Conservation (phyloP, 2,329 filamentous ascomycete species). For the Coniochaeta hoffmannii region DNA sequence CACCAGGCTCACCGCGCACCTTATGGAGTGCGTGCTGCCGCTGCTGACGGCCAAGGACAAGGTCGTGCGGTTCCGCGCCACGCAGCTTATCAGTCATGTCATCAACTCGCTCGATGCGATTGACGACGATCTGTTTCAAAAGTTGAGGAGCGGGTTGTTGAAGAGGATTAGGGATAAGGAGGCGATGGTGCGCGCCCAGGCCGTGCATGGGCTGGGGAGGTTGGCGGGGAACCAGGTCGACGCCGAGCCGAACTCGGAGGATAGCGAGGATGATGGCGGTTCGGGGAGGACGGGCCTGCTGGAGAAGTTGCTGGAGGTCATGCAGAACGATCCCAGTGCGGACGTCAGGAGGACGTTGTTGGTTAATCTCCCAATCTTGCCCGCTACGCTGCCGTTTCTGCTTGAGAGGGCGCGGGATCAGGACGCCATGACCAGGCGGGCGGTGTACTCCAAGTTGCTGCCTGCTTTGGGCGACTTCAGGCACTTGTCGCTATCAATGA, state of each 20-base stretch:
- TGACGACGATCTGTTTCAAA: slow-evolving; percentile 84
- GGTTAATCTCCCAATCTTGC: slow-evolving; percentile 81
- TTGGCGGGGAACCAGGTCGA: slow-evolving; percentile 73
- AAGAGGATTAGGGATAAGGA: slow-evolving; percentile 92
- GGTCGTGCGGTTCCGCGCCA: slow-evolving; percentile 79
- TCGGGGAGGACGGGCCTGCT: slow-evolving; percentile 61
- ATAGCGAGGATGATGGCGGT: slow-evolving; percentile 59
- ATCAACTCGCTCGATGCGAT: slow-evolving; percentile 89
- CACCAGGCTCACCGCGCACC: slow-evolving; percentile 65
- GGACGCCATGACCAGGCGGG: slow-evolving; percentile 74
- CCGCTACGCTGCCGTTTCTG: slow-evolving; percentile 75
- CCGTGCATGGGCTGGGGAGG: slow-evolving; percentile 80
- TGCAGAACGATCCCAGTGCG: slow-evolving; percentile 90
- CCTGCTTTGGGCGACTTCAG: slow-evolving; percentile 90
- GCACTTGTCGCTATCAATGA: slow-evolving; percentile 84
- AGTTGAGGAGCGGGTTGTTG: slow-evolving; percentile 69
- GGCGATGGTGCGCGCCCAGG: slow-evolving; percentile 83
- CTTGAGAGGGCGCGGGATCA: slow-evolving; percentile 86
- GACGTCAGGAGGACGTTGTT: slow-evolving; percentile 86
- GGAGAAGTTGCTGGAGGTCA: slow-evolving; percentile 75
- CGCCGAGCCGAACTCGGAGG: slow-evolving; percentile 61
- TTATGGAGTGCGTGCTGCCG: slow-evolving; percentile 67
- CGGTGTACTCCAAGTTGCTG: slow-evolving; percentile 79
- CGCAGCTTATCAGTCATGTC: slow-evolving; percentile 83
- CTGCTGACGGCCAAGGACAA: slow-evolving; percentile 87